Evolutionary conservation across 345 rosid genomes (phyloP), one percentile per base, ranked within the genome.

Genomic region (thale cress (Arabidopsis thaliana)): DNA sequence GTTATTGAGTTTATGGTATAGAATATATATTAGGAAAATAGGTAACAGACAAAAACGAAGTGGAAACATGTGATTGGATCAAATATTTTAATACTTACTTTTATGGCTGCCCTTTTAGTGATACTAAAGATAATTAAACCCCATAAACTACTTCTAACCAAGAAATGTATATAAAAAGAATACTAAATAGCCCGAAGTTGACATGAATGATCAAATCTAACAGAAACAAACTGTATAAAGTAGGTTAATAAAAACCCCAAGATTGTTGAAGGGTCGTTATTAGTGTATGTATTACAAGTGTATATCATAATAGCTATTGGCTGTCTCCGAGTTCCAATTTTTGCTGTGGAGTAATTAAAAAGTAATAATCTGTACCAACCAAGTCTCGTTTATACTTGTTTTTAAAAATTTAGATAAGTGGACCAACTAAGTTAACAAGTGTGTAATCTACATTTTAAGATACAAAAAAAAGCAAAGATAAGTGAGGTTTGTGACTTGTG

Each of bases 171-270:
- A 33, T 67, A 13, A 36, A 59, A 66, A 75, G 60, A 16, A 36
- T 28, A 75, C 14, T 67, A 40, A 10, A 30, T 69, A 74, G 7
- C 81, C 67, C 72, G 67, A 58, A 44, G 56, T 23, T 57, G 33
- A 32, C 72, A 65, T 51, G 77, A 65, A 78, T 65, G 69, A 78
- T 49, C 77, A 78, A 78, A 78, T 44, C 51, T n/a, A 32, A 58
- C 4, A 41, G 73, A 44, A 65, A 70, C 69, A 63, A 69, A 46
- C 6, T 8, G 4, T 63, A 52, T 61, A 71, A 71, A 64, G 59
- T 58, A 50, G 42, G 48, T 16, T 38, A n/a, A 50, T 65, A 9
- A 32, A 16, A 51, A 42, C 81, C 68, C 73, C 49, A 78, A 49
- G 20, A 16, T 33, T 38, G 34, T 71, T 73, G 50, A 71, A 71